These are phyloP conservation scores for Ulota crispa DNA, from an alignment of 225 moss, liverwort and hornwort species.

Conservation along the genomic window DNA sequence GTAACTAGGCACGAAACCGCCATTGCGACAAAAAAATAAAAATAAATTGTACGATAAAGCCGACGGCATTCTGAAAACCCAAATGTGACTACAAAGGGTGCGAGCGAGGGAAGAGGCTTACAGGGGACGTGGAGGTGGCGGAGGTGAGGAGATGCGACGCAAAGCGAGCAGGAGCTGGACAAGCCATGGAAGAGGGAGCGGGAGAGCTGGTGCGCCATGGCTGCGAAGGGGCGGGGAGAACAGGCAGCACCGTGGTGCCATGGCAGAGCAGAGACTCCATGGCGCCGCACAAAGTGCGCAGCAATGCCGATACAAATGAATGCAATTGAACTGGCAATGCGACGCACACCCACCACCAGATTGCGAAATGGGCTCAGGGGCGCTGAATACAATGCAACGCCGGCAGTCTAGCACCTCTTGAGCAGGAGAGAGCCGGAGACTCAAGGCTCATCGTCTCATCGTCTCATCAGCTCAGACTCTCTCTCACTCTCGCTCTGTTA, in stretches of 20 bases:
- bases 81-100: neutral
- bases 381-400: neutral
- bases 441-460: neutral
- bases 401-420: neutral
- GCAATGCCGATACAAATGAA: neutral
- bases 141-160: slow-evolving; percentile 12
- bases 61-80: neutral
- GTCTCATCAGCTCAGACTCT: neutral
- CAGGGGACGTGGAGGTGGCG: slow-evolving; percentile 3
- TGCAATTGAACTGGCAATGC: neutral
- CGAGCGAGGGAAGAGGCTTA: slow-evolving; percentile 8
- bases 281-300: neutral
- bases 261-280: slow-evolving; percentile 46
- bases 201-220: slow-evolving; percentile 21
- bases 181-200: slow-evolving; percentile 3
- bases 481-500: neutral
- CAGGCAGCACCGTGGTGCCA: neutral
- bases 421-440: neutral
- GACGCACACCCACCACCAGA: neutral
- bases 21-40: neutral
- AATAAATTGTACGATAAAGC: neutral
- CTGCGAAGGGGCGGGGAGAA: neutral
- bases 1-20: neutral
- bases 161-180: slow-evolving; percentile 21
- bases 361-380: neutral